Evolutionary conservation across 768 basidiomycete genomes (phyloP).

Genomic region (Coprinellus micaceus): DNA sequence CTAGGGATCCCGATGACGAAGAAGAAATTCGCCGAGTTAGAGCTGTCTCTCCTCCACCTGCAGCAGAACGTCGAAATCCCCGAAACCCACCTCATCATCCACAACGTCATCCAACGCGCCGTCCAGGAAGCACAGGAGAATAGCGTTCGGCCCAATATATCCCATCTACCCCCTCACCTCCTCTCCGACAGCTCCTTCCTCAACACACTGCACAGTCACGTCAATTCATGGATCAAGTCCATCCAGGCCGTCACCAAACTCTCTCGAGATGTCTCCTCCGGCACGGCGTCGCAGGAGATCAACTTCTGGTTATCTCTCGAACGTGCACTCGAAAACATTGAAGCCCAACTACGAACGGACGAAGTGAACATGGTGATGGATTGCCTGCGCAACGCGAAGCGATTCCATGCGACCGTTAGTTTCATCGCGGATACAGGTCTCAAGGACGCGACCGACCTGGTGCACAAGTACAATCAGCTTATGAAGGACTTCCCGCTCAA

Average conservation of each 20-base stretch:
- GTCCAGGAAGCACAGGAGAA: constrained; percentile 68
- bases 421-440: constrained; percentile 97
- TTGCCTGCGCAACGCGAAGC: constrained; percentile 90
- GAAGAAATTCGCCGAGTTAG: constrained; percentile 98
- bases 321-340: constrained; percentile 88
- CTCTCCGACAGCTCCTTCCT: constrained; percentile 89
- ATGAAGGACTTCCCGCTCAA: constrained; percentile 99
- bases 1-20: constrained; percentile 98
- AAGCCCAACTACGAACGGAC: constrained; percentile 85
- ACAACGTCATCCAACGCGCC: constrained; percentile 83
- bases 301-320: constrained; percentile 99
- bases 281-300: constrained; percentile 97
- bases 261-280: constrained; percentile 87
- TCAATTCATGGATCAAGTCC: constrained; percentile 97
- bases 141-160: constrained; percentile 67
- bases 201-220: constrained; percentile 88
- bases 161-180: constrained; percentile 65
- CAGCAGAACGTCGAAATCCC: constrained; percentile 99
- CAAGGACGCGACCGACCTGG: constrained; percentile 88
- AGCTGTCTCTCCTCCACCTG: constrained; percentile 87
- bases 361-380: constrained; percentile 93
- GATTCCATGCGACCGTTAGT: constrained; percentile 95
- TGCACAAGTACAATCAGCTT: constrained; percentile 95
- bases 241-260: constrained; percentile 96
- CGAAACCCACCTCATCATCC: constrained; percentile 89